Evolutionary conservation across 495 filamentous ascomycete species (phyloP).

Genomic region (Jackrogersella multiformis): DNA sequence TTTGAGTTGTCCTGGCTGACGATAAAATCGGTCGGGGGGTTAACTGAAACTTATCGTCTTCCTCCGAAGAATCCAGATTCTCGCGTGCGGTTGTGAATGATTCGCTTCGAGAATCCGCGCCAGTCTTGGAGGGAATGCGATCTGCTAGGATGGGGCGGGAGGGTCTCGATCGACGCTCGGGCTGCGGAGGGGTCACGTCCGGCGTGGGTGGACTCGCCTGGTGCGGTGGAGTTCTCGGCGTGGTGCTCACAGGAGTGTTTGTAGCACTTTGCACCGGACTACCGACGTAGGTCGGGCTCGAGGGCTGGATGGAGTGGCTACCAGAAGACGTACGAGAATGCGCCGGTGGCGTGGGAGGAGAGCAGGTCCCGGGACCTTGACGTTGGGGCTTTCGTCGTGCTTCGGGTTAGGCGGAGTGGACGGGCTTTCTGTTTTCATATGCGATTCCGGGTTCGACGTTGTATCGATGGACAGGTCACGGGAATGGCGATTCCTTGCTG

Average conservation of each 20-base stretch:
- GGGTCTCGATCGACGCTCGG: conserved; percentile 47
- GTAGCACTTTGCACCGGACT: conserved; percentile 48
- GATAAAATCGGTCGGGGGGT: conserved; percentile 60
- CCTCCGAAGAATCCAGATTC: conserved; percentile 67
- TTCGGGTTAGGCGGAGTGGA: conserved; percentile 42
- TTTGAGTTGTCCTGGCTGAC: conserved; percentile 56
- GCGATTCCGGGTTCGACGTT: conserved; percentile 36
- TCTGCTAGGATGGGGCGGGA: conserved; percentile 52
- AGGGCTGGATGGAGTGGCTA: conserved; percentile 48
- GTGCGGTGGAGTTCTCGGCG: conserved; percentile 65
- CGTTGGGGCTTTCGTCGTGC: conserved; percentile 42
- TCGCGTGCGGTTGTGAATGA: conserved; percentile 80
- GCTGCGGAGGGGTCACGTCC: conserved; percentile 74
- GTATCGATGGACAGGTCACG: conserved; percentile 34
- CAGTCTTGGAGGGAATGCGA: conserved; percentile 57
- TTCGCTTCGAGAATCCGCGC: conserved; percentile 67
- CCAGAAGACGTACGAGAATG: conserved; percentile 63
- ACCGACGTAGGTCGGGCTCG: conserved; percentile 47
- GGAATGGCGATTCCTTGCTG: conserved; percentile 34
- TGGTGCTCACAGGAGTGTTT: conserved; percentile 41
- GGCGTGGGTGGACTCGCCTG: conserved; percentile 73
- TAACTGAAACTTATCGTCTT: conserved; percentile 54
- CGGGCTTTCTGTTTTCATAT: conserved; percentile 26
- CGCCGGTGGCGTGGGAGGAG: conserved; percentile 64
- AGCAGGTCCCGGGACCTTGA: conserved; percentile 48